Conservation (phyloP, 768 basidiomycete species). For the Pisolithus microcarpus region DNA sequence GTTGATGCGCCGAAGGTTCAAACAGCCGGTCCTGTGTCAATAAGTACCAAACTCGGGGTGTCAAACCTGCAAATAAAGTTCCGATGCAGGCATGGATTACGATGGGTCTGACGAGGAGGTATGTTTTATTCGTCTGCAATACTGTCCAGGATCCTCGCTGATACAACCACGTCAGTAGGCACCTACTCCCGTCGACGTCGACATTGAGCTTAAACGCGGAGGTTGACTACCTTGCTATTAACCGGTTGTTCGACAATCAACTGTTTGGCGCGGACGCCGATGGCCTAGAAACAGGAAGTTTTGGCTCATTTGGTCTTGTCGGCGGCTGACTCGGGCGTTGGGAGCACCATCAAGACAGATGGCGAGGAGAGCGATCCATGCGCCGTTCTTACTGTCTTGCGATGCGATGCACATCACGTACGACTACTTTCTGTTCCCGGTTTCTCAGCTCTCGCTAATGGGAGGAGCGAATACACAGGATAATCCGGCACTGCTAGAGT, state of each 20-base stretch:
- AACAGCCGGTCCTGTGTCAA: too few relatives aligned
- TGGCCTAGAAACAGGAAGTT: slow-evolving; percentile 56
- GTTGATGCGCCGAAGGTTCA: too few relatives aligned
- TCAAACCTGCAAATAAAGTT: slow-evolving; percentile 44
- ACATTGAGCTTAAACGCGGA: slow-evolving; percentile 71
- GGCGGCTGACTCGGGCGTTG: slow-evolving; percentile 72
- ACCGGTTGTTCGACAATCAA: slow-evolving; percentile 68
- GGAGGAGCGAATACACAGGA: slow-evolving; percentile 37
- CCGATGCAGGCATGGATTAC: slow-evolving; percentile 26
- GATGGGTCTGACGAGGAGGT: slow-evolving; percentile 35
- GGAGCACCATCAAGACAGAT: slow-evolving; percentile 92
- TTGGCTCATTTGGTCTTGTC: slow-evolving; percentile 72
- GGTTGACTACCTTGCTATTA: slow-evolving; percentile 82
- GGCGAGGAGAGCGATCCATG: slow-evolving; percentile 59
- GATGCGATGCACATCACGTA: slow-evolving; percentile 65
- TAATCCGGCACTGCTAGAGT: slow-evolving; percentile 60
- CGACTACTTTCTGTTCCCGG: slow-evolving; percentile 9
- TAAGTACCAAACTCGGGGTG: slow-evolving; percentile 28
- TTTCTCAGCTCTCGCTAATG: neutral
- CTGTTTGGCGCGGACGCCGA: slow-evolving; percentile 71
- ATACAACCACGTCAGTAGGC: slow-evolving; percentile 13
- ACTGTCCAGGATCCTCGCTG: neutral
- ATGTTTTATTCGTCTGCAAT: slow-evolving; percentile 27
- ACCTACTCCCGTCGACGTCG: slow-evolving; percentile 17
- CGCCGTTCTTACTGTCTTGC: slow-evolving; percentile 77